Base-by-base conservation (phyloP, 2,329 filamentous ascomycete genomes). In the Penicillium sp. region DNA sequence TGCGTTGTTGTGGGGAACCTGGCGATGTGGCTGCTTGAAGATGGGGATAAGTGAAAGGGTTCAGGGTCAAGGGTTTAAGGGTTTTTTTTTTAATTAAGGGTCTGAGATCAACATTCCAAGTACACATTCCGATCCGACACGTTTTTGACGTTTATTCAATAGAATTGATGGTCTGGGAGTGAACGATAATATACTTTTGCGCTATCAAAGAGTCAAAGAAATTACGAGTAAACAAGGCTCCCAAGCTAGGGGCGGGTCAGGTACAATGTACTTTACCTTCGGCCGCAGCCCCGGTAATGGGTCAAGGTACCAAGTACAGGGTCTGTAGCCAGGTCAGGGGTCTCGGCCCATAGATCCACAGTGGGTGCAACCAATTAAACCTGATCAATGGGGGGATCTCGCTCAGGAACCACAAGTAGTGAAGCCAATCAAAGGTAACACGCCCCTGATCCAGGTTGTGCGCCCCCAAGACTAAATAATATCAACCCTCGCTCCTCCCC, bases 401-500 rank as follows among this genome's bases (percentile, higher is more conserved):
- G 48, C 19, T 50, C 62, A 64, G 61, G 59, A 62, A 65, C 64
- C 50, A 58, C 53, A 49, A 47, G 27, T 33, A 35, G 49, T 44
- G 11, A 42, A 9, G 7, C 64, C 60, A 67, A 67, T 67, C 45
- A 60, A 1, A 23, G 11, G 2, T 4, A 8, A n/a, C 11, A 23
- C 27, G 44, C 63, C 64, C 64, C 64, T 66, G 64, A 64, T 52
- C 56, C 50, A 52, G 54, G 53, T 57, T 58, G 52, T 47, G 10
- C n/a, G 35, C 35, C 55, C 55, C 23, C 26, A 21, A 13, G n/a
- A 31, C 19, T 42, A 33, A 48, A 35, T 52, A 49, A 53, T 50
- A 57, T 37, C 43, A 37, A 19, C 29, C 42, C 29, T 35, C 44
- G 25, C n/a, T 39, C 33, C 33, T 37, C 4, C 44, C 27, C 29